Conservation (phyloP, 2,329 filamentous ascomycete genomes). For the Penicillium sp. region DNA sequence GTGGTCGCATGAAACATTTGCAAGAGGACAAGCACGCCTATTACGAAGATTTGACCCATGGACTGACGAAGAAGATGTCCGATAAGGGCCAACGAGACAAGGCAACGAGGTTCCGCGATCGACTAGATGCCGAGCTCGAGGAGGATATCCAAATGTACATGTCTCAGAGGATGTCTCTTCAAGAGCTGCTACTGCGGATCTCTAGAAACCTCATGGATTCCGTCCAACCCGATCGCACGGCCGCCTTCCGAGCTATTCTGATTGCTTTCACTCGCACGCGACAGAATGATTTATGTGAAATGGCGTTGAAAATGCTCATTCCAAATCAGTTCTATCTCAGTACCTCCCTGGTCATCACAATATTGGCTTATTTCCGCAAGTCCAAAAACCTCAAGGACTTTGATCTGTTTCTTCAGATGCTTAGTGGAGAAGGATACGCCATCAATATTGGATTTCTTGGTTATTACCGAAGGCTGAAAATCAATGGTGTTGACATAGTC, state of each 20-base stretch:
- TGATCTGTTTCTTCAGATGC: slow-evolving; percentile 43
- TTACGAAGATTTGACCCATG: slow-evolving; percentile 36
- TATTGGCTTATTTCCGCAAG: slow-evolving; percentile 44
- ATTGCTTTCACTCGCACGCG: slow-evolving; percentile 42
- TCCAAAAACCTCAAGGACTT: slow-evolving; percentile 47
- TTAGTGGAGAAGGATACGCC: slow-evolving; percentile 39
- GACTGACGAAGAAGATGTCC: slow-evolving; percentile 23
- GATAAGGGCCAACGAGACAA: slow-evolving; percentile 20
- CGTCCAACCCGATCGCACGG: slow-evolving; percentile 41
- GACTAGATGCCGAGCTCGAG: slow-evolving; percentile 35
- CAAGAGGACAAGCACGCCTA: slow-evolving; percentile 29
- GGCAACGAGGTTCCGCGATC: slow-evolving; percentile 19
- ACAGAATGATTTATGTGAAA: slow-evolving; percentile 45
- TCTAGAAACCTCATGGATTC: slow-evolving; percentile 41
- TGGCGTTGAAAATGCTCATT: slow-evolving; percentile 43
- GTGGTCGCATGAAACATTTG: slow-evolving; percentile 36
- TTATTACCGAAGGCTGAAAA: slow-evolving; percentile 28
- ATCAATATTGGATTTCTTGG: slow-evolving; percentile 37
- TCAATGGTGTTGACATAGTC: slow-evolving; percentile 43
- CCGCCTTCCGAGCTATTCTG: slow-evolving; percentile 39
- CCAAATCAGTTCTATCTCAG: slow-evolving; percentile 43
- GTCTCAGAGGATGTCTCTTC: slow-evolving; percentile 35
- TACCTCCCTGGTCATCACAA: slow-evolving; percentile 40
- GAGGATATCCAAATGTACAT: slow-evolving; percentile 35
- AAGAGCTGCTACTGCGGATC: slow-evolving; percentile 40